Conservation (phyloP, 371 early-diverging fungal genomes). For the Rhizopus sp. region DNA sequence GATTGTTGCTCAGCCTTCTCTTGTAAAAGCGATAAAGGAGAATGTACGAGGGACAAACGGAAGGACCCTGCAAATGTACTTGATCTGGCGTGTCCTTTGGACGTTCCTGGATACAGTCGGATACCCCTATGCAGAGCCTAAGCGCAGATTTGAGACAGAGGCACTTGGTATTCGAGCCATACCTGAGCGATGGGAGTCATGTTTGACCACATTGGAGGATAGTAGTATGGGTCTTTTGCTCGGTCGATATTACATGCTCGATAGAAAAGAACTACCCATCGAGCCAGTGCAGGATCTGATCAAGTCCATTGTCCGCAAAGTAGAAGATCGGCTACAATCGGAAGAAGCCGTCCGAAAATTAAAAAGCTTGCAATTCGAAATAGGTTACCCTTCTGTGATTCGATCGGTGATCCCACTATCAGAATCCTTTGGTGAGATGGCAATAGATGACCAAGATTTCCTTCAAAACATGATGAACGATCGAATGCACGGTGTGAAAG, state of each 20-base stretch:
- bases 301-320: conserved; percentile 24
- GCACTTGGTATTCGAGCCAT: conserved; percentile 37
- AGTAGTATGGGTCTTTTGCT: conserved; percentile 49
- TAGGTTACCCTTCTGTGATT: conserved; percentile 49
- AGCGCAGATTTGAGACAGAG: conserved; percentile 29
- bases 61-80: conserved; percentile 41
- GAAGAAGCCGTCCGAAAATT: conserved; percentile 15
- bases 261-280: conserved; percentile 19
- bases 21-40: conserved; percentile 25
- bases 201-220: conserved; percentile 46
- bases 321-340: conserved; percentile 33
- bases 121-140: conserved; percentile 26
- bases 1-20: conserved; percentile 29
- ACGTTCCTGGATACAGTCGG: conserved; percentile 34
- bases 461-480: conserved; percentile 50
- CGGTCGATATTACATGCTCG: conserved; percentile 54
- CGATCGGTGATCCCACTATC: conserved; percentile 40
- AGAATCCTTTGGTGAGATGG: conserved; percentile 44
- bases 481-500: conserved; percentile 27
- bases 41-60: conserved; percentile 17
- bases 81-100: conserved; percentile 45
- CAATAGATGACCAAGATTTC: conserved; percentile 33
- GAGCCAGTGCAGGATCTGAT: conserved; percentile 31
- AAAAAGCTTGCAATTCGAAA: conserved; percentile 25
- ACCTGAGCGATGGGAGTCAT: conserved; percentile 57